Evolutionary conservation across 768 basidiomycete genomes (phyloP).

Genomic region (Neoboletus brunneissimus): DNA sequence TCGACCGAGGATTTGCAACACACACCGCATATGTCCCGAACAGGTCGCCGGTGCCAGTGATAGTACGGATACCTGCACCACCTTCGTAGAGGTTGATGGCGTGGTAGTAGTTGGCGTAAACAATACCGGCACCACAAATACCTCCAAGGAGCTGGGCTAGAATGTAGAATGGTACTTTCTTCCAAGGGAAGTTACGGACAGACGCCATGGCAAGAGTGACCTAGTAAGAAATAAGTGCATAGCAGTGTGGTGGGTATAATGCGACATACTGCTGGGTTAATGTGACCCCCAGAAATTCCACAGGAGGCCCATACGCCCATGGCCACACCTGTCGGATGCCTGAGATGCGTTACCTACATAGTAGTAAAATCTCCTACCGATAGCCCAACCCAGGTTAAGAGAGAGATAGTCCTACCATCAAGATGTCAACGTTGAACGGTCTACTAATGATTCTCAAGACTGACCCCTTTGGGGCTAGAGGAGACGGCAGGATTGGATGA

Average conservation of each 20-base stretch:
- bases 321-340: slow-evolving; percentile 40
- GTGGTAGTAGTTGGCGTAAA: slow-evolving; percentile 65
- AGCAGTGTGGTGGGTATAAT: neutral
- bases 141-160: slow-evolving; percentile 62
- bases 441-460: slow-evolving; percentile 20
- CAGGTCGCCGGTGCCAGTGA: slow-evolving; percentile 52
- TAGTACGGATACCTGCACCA: slow-evolving; percentile 50
- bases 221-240: slow-evolving; percentile 31
- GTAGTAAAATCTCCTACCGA: slow-evolving; percentile 21
- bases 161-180: slow-evolving; percentile 72
- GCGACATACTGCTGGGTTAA: slow-evolving; percentile 62
- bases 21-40: slow-evolving; percentile 63
- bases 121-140: slow-evolving; percentile 51
- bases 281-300: slow-evolving; percentile 71
- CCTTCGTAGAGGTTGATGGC: slow-evolving; percentile 67
- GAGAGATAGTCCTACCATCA: slow-evolving; percentile 23
- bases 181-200: slow-evolving; percentile 75
- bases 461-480: slow-evolving; percentile 52
- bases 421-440: neutral
- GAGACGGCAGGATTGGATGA: slow-evolving; percentile 46
- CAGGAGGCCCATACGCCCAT: slow-evolving; percentile 67
- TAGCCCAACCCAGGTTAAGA: slow-evolving; percentile 31
- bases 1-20: neutral
- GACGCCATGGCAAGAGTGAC: slow-evolving; percentile 68
- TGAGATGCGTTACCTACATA: neutral